Evolutionary conservation across 2,329 filamentous ascomycete genomes (phyloP).

Genomic region (Aspergillus persii): DNA sequence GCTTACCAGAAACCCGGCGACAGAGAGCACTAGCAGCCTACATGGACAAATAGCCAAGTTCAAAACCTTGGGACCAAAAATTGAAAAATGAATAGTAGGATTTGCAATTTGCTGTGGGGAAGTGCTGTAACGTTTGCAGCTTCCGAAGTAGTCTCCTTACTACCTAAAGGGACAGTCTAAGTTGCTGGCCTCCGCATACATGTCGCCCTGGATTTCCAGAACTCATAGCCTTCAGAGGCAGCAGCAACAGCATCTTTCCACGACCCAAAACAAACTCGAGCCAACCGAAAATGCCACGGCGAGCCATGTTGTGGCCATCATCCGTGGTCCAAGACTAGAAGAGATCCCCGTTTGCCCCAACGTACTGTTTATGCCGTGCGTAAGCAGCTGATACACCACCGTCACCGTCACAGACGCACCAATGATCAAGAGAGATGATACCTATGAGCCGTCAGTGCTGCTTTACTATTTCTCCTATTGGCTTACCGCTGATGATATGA

Average conservation of each 20-base stretch:
- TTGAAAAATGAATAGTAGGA: constrained; percentile 4
- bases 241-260: constrained; percentile 10
- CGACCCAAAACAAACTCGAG: constrained; percentile 5
- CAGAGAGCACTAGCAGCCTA: too few relatives aligned
- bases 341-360: constrained; percentile 3
- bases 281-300: constrained; percentile 3
- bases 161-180: neutral
- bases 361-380: constrained; percentile 3
- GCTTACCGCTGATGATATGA: constrained; percentile 5
- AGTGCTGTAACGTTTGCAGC: neutral
- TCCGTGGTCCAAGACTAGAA: constrained; percentile 6
- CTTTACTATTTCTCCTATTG: constrained; percentile 4
- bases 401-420: constrained; percentile 6
- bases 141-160: neutral
- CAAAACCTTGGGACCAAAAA: neutral
- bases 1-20: too few relatives aligned
- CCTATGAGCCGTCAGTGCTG: neutral
- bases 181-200: constrained; percentile 1
- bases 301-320: constrained; percentile 8
- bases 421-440: constrained; percentile 6
- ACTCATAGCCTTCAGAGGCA: constrained; percentile 5
- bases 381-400: constrained; percentile 5
- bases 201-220: constrained; percentile 4
- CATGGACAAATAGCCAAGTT: too few relatives aligned
- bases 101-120: constrained; percentile 1